phyloP scores from a whole-genome alignment of 2,329 filamentous ascomycete genomes.

The Fusarium tuaranense region DNA sequence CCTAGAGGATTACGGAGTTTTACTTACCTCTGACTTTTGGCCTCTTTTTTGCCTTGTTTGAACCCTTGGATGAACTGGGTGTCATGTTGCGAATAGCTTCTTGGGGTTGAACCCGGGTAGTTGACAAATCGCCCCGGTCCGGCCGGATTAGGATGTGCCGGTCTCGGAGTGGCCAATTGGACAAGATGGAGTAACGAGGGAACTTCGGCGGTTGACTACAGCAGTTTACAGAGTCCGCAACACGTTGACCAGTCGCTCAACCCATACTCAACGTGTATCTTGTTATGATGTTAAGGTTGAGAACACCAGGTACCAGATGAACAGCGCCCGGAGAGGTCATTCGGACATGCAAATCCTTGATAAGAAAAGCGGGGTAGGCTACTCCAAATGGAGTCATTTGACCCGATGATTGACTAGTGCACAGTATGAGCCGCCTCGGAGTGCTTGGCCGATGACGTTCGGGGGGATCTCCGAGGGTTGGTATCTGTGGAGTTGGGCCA shows the following conservation, averaged over 20 bases:
- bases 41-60: conserved; percentile 23
- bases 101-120: background rate
- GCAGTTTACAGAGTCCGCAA: background rate
- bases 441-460: background rate
- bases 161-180: background rate
- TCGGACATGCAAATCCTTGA: conserved; percentile 8
- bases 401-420: background rate
- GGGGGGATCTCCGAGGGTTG: background rate
- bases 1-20: no score
- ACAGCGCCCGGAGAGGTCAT: background rate
- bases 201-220: background rate
- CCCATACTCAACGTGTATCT: background rate
- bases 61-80: background rate
- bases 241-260: background rate
- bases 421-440: background rate
- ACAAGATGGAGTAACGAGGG: no score
- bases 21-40: conserved; percentile 31
- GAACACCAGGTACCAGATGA: background rate
- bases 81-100: conserved; percentile 10
- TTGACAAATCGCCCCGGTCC: background rate
- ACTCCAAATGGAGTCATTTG: background rate
- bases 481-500: background rate
- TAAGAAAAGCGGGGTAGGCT: conserved; percentile 10
- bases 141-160: background rate
- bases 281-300: background rate